Evolutionary conservation across 2,329 filamentous ascomycete genomes (phyloP), one percentile per base, ranked within the genome.

Genomic region (Claviceps quebecensis): DNA sequence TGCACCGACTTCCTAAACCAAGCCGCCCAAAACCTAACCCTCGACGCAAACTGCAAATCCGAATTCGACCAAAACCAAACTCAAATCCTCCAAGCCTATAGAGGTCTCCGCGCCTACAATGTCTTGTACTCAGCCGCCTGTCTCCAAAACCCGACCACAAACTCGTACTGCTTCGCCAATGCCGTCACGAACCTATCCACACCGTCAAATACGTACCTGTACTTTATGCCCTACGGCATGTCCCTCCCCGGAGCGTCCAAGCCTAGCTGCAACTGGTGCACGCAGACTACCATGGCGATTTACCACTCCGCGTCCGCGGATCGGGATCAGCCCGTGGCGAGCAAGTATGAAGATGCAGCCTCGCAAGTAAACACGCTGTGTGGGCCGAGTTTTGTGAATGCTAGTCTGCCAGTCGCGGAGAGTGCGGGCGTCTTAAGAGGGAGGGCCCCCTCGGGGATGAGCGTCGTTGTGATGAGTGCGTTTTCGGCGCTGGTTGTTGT

Each of bases 121-220:
- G 77, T 84, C 29, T 69, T 95, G 34, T 95, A 91, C 69, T 75
- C 80, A 47, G 87, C 88, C 3, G 84, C 84, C 6, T 98, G 93
- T 63, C 75, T 95, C 19, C 81, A 80, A 54, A 79, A 87, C 62
- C 73, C 78, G 0, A 67, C 72, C 0, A 81, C 81, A 1, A 74
- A 74, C 48, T 77, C 81, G 57, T 96, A 91, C 72, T 84, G 80
- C 70, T 96, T 88, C 65, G 86, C 86, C 57, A 84, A 87, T 58
- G 88, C 91, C 48, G 81, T 90, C 54, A 88, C 86, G 47, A 95
- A 95, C 67, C 64, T 71, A 5, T 77, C 79, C 22, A 83, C 78
- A 8, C 73, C 85, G 0, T 78, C 81, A 36, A 84, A 93, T 63
- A 77, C 80, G 37, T 91, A 90, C 61, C 76, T 93, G 38, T 98